Evolutionary conservation across 208 protist species (phyloP), one percentile per base, ranked within the genome.

Genomic region (Trypanosoma theileri): DNA sequence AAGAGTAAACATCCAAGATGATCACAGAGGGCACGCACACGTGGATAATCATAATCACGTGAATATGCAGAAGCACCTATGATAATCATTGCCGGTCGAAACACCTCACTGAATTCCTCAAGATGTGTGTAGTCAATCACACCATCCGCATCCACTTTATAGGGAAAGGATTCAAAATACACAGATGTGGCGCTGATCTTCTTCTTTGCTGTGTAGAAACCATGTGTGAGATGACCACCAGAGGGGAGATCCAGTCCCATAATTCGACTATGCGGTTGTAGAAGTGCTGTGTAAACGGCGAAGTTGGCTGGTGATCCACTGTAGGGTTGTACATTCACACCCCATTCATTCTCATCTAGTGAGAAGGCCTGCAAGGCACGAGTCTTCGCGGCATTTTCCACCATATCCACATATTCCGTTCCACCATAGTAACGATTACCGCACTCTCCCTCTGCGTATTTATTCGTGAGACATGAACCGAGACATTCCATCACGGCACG

Each of bases 301-400:
- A 99, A 98, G 90, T 99, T 99, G 41, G 98, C 98, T 9, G 98
- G 89, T 7, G 92, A 98, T 21, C 98, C 98, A 54, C 95, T 98
- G 78, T 99, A 99, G 41, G 98, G 97, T 91, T 99, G 98, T 48
- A 99, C 98, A 74, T 99, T 99, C 16, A 99, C 98, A 45, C 97
- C 98, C 99, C 99, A 99, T 77, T 97, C 74, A 28, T 81, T 77
- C 2, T 84, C 73, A 62, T 99, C 84, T 0, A 99, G 73, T 26
- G 79, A 48, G 79, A 99, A 99, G 48, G 97, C 96, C 21, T 87
- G 54, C 1, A 99, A 82, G 28, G 98, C 95, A 57, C 98, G 93
- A 42, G 90, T 62, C 54, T 92, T 89, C 66, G 91, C 95, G 13
- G 99, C 71, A 24, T 77, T 69, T 81, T 99, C 99, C 21, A 99